Conservation (phyloP, 2,329 filamentous ascomycete genomes). For the Ceratocystis alfenasii region DNA sequence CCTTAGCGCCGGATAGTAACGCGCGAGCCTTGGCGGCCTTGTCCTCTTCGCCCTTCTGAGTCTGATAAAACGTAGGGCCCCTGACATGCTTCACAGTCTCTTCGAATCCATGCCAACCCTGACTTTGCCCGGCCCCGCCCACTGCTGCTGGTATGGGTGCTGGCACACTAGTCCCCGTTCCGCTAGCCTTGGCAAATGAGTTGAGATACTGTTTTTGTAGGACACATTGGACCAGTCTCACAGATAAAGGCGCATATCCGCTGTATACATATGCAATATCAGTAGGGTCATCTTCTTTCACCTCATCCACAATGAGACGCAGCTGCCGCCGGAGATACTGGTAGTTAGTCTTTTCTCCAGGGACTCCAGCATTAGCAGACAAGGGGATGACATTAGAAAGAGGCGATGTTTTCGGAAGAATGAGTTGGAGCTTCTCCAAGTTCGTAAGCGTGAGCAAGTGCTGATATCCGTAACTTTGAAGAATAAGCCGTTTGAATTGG, state of each 20-base stretch:
- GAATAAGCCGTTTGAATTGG: constrained; percentile 70
- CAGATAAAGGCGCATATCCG: constrained; percentile 84
- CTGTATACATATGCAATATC: constrained; percentile 98
- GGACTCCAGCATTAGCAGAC: constrained; percentile 41
- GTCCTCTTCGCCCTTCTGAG: constrained; percentile 85
- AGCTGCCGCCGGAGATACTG: constrained; percentile 74
- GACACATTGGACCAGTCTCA: constrained; percentile 83
- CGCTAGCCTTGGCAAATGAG: constrained; percentile 54
- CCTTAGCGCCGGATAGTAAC: constrained; percentile 61
- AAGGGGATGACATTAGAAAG: constrained; percentile 73
- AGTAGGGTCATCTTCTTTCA: constrained; percentile 86
- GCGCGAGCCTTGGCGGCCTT: constrained; percentile 80
- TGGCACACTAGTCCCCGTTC: constrained; percentile 26
- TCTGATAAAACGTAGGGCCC: constrained; percentile 81
- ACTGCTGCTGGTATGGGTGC: constrained; percentile 28
- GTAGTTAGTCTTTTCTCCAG: constrained; percentile 77
- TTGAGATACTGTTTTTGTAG: constrained; percentile 79
- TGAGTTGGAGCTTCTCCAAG: constrained; percentile 78
- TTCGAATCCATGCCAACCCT: constrained; percentile 89
- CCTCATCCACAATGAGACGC: constrained; percentile 85
- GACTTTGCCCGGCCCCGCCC: constrained; percentile 44
- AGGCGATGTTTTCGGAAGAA: constrained; percentile 64
- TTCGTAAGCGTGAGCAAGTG: constrained; percentile 81
- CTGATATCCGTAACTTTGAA: constrained; percentile 91
- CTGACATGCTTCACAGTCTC: constrained; percentile 78